Base-by-base conservation (phyloP, 2,329 filamentous ascomycete genomes). In the Westerdykella aurantiaca region DNA sequence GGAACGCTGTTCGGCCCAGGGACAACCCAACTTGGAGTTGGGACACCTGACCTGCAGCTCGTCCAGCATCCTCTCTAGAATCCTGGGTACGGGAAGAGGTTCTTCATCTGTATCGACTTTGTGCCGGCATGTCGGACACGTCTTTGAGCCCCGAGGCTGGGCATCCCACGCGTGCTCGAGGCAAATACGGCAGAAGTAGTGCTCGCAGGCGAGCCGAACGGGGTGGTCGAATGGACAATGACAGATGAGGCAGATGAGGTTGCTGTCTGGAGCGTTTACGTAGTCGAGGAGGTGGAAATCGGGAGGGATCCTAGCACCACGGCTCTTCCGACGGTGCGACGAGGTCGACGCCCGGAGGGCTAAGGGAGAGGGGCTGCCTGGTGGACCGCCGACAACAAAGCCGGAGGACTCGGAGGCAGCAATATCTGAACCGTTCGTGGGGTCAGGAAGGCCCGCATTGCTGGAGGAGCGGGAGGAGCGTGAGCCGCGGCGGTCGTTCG, bases 231-330 rank as follows among this genome's bases (percentile, higher is more conserved):
- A 81, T 6, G 80, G 77, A 47, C 76, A 78, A 56, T 80, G 78
- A 61, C 80, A 83, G 50, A 83, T 83, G 13, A 79, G 73, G 57
- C 80, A 83, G 68, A 80, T 76, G 40, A 83, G 70, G 56, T 83
- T 81, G 48, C 71, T 71, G 58, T 83, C 79, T 52, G 74, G 77
- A 22, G 66, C 60, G 40, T 71, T 67, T 45, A 79, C 71, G 65
- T 80, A 79, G 46, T 83, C 80, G 52, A 83, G 72, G 31, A 70
- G 60, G 43, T 78, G 73, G 39, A 82, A 62, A 57, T 83, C 80
- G 48, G 81, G 66, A 12, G 63, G 56, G 34, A 60, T 48, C 39
- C 63, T 64, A 49, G 60, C 48, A 47, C 55, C 53, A 42, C 53
- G 56, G 54, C 56, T 64, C 50, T 59, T 57, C 38, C 60, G 64